phyloP scores from a whole-genome alignment of 2,329 filamentous ascomycete species.

The Colletotrichum cereale region DNA sequence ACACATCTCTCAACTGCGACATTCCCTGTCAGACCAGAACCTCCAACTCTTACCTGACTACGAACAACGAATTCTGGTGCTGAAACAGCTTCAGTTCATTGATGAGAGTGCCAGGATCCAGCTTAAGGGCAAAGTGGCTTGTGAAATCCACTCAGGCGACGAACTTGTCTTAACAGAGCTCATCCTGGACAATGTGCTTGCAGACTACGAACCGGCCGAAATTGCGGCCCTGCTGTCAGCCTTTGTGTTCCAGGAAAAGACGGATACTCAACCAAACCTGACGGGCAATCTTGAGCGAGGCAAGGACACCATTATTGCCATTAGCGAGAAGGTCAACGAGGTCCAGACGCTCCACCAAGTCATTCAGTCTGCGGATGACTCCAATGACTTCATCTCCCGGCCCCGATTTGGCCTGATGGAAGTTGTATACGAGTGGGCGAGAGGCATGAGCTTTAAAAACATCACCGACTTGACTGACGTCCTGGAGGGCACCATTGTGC shows the following conservation, averaged over 20 bases:
- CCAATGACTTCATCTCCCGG: constrained; percentile 89
- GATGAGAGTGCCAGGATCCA: constrained; percentile 89
- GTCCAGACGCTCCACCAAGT: constrained; percentile 93
- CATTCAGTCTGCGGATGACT: constrained; percentile 88
- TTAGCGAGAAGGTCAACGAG: constrained; percentile 92
- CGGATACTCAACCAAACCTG: constrained; percentile 81
- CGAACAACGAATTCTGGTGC: constrained; percentile 90
- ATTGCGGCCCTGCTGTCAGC: constrained; percentile 93
- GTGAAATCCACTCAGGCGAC: constrained; percentile 97
- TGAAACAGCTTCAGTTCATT: constrained; percentile 93
- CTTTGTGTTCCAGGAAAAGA: constrained; percentile 99
- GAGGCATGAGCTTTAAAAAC: constrained; percentile 98
- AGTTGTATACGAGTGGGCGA: constrained; percentile 98
- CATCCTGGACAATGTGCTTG: constrained; percentile 95
- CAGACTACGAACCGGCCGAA: constrained; percentile 94
- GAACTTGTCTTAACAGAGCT: constrained; percentile 96
- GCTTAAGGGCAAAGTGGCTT: constrained; percentile 97
- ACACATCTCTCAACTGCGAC: constrained; percentile 88
- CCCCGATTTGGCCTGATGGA: constrained; percentile 95
- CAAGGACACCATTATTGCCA: constrained; percentile 86
- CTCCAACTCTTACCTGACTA: constrained; percentile 96
- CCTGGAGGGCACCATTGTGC: constrained; percentile 95
- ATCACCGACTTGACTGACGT: constrained; percentile 97
- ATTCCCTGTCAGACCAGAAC: constrained; percentile 95
- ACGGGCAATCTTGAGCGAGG: constrained; percentile 86